These are phyloP conservation scores for Juglanconis sp. DNA, from an alignment of 2,329 filamentous ascomycete species.

Conservation along the genomic window DNA sequence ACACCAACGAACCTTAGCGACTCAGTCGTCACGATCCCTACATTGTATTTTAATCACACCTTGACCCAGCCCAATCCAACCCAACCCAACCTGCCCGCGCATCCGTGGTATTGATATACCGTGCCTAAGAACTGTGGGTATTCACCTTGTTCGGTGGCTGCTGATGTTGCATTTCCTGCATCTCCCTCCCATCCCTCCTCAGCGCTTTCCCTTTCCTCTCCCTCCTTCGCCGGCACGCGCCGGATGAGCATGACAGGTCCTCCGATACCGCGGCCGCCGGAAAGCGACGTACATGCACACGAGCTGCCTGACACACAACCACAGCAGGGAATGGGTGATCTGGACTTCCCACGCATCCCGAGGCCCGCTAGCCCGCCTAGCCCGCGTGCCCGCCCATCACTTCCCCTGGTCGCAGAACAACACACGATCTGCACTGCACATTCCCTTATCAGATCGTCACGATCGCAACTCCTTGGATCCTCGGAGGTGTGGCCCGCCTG, in stretches of 20 bases:
- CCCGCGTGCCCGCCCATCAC: neutral
- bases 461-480: neutral
- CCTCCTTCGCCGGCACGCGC: neutral
- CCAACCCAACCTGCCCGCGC: no score
- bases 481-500: neutral
- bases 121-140: no score
- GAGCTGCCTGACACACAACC: neutral
- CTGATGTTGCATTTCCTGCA: neutral
- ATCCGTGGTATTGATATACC: no score
- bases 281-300: neutral
- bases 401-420: neutral
- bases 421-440: constrained; percentile 6
- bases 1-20: neutral
- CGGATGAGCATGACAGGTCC: neutral
- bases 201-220: neutral
- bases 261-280: neutral
- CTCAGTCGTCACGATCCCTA: neutral
- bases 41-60: neutral
- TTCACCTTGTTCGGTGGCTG: no score
- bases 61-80: no score
- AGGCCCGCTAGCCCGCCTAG: no score
- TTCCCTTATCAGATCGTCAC: constrained; percentile 10
- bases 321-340: neutral
- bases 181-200: neutral
- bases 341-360: neutral